These are phyloP conservation scores for Myxozyma melibiosi DNA, from an alignment of 805 yeast species.

Conservation along the genomic window DNA sequence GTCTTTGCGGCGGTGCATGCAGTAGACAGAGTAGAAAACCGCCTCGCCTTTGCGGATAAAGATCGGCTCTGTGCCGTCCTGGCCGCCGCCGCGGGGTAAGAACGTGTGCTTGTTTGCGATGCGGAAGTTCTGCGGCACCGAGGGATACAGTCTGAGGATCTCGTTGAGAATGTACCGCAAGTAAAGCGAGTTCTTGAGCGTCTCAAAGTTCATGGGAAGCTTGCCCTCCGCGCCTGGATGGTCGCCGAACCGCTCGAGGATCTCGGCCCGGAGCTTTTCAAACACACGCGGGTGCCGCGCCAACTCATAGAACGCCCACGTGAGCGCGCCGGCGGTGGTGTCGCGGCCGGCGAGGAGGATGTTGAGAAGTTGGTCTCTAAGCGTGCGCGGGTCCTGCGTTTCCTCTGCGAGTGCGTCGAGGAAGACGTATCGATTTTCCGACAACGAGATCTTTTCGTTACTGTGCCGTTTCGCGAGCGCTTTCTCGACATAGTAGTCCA, in stretches of 20 bases:
- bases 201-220: slow-evolving; percentile 47
- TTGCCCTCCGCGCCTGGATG: slow-evolving; percentile 28
- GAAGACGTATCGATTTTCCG: slow-evolving; percentile 53
- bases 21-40: slow-evolving; percentile 46
- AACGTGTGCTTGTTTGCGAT: slow-evolving; percentile 51
- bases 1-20: slow-evolving; percentile 48
- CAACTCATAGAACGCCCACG: slow-evolving; percentile 51
- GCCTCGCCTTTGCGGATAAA: slow-evolving; percentile 49
- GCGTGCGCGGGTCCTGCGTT: slow-evolving; percentile 51
- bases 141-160: slow-evolving; percentile 53
- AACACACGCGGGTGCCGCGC: slow-evolving; percentile 45
- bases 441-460: no score
- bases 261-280: slow-evolving; percentile 45
- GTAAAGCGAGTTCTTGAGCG: slow-evolving; percentile 53
- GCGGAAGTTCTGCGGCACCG: slow-evolving; percentile 55
- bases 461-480: slow-evolving; percentile 41
- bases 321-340: slow-evolving; percentile 55
- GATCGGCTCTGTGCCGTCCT: slow-evolving; percentile 45
- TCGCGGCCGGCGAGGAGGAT: slow-evolving; percentile 59
- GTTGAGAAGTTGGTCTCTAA: slow-evolving; percentile 55
- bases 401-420: slow-evolving; percentile 53
- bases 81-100: slow-evolving; percentile 57
- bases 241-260: slow-evolving; percentile 46
- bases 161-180: slow-evolving; percentile 54
- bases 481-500: slow-evolving; percentile 47